These are phyloP conservation scores for Pseudopithomyces chartarum DNA, from an alignment of 2,329 filamentous ascomycete genomes.

Conservation along the genomic window DNA sequence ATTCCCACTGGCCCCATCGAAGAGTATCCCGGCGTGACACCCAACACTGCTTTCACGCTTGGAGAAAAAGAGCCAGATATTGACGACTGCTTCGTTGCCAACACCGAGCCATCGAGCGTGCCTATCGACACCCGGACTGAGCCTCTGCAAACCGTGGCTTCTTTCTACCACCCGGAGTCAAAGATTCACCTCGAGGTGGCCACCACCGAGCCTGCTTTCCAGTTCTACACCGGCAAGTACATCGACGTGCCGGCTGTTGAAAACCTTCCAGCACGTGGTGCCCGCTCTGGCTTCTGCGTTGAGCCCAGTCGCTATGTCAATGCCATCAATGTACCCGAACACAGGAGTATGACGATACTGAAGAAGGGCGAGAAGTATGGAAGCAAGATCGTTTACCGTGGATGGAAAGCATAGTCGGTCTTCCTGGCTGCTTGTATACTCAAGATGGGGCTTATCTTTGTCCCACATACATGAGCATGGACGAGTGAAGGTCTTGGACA, in stretches of 20 bases:
- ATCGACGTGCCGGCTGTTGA: slow-evolving; percentile 73
- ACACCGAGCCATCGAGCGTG: slow-evolving; percentile 61
- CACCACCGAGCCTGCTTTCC: slow-evolving; percentile 94
- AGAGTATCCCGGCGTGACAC: slow-evolving; percentile 67
- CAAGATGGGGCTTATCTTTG: too few relatives aligned
- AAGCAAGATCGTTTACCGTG: slow-evolving; percentile 79
- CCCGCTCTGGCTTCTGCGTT: slow-evolving; percentile 82
- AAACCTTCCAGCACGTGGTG: slow-evolving; percentile 64
- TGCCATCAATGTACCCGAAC: slow-evolving; percentile 79
- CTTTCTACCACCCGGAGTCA: slow-evolving; percentile 74
- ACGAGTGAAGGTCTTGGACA: neutral
- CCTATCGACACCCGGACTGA: slow-evolving; percentile 57
- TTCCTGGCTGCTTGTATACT: neutral
- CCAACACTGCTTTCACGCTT: slow-evolving; percentile 72
- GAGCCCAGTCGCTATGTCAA: slow-evolving; percentile 93
- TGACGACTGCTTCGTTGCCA: slow-evolving; percentile 88
- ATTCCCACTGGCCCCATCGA: slow-evolving; percentile 75
- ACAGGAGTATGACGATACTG: slow-evolving; percentile 77
- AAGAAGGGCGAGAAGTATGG: slow-evolving; percentile 88
- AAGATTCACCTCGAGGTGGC: slow-evolving; percentile 82
- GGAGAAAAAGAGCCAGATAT: slow-evolving; percentile 74
- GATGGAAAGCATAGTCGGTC: slow-evolving; percentile 66
- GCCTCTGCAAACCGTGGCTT: slow-evolving; percentile 70
- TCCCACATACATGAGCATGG: neutral
- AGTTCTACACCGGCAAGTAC: slow-evolving; percentile 91